Base-by-base conservation (phyloP, 1,139 yeast species). In the Pichia sp. region DNA sequence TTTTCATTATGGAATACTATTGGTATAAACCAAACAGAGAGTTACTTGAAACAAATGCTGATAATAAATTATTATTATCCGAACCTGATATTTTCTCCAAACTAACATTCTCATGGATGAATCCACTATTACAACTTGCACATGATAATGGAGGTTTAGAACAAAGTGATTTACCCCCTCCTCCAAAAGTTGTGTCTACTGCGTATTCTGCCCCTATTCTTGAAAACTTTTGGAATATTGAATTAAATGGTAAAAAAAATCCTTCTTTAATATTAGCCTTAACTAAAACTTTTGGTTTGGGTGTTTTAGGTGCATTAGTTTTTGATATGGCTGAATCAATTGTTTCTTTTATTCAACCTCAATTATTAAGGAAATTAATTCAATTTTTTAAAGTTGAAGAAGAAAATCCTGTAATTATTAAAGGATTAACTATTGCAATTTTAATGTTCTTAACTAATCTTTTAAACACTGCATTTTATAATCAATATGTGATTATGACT, bases 31-130 rank as follows among this genome's bases (percentile, higher is more conserved):
- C 82, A 5, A 67, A 73, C 6, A 54, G 56, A 6, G 76, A 74
- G 49, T 61, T 76, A 27, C 38, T 54, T 6, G 68, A 67, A 6
- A 66, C 64, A 48, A 74, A 57, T 43, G 31, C 55, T 3, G 56
- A 56, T n/a, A 49, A 59, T 13, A 49, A 49, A 23, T 31, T 37
- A 6, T 37, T 33, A 16, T 55, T 68, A 6, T 51, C 59, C n/a
- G 59, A 61, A 2, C 74, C 77, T 2, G 73, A 77, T 50, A 50
- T 76, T n/a, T 52, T 76, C 18, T 73, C 79, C 5, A 60, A 62
- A 33, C 52, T 76, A 23, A 75, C 83, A 0, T 78, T 76, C 50
- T 64, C 73, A 8, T 78, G 84, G 84, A 75, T 80, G 80, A 78
- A 78, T 51, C 64, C 63, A 1, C 54, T 80, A 45, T 70, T 80